phyloP scores from a whole-genome alignment of 805 yeast genomes.

The Ogataea kodamae region DNA sequence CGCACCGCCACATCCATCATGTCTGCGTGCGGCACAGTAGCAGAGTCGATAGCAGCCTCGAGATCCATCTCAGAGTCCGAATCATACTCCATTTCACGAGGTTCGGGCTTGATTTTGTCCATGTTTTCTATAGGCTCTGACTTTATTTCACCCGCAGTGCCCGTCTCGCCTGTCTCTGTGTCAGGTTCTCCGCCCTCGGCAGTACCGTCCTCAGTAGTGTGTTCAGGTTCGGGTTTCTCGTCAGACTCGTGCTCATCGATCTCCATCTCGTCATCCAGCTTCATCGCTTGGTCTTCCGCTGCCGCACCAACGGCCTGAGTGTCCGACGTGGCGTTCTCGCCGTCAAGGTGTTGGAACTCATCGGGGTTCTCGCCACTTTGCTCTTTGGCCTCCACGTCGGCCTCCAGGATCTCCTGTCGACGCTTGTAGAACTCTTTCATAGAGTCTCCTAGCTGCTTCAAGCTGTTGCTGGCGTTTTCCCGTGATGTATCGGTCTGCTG shows the following conservation, averaged over 20 bases:
- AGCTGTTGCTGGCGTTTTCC: constrained; percentile 67
- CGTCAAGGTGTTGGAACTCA: constrained; percentile 80
- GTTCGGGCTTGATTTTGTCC: constrained; percentile 35
- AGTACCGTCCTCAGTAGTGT: constrained; percentile 16
- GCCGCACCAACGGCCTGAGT: constrained; percentile 95
- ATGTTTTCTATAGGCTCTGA: constrained; percentile 9
- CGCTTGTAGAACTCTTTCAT: constrained; percentile 89
- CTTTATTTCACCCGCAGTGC: constrained; percentile 19
- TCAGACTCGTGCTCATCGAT: constrained; percentile 63
- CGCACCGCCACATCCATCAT: constrained; percentile 28
- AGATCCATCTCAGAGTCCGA: constrained; percentile 32
- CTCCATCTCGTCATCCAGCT: constrained; percentile 75
- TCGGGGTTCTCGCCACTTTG: constrained; percentile 71
- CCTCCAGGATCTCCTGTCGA: constrained; percentile 79
- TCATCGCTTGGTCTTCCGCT: constrained; percentile 69
- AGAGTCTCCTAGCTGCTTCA: constrained; percentile 88
- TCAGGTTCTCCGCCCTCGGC: constrained; percentile 33
- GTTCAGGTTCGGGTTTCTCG: constrained; percentile 33
- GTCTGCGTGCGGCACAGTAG: too few species aligned
- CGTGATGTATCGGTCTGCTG: constrained; percentile 51
- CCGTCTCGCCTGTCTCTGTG: constrained; percentile 24
- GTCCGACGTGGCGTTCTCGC: constrained; percentile 70
- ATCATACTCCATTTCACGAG: constrained; percentile 39
- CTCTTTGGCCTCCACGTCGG: constrained; percentile 51
- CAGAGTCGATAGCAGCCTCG: constrained; percentile 12